Conservation (phyloP, 2,329 filamentous ascomycete species). For the Gnomoniopsis sp. region DNA sequence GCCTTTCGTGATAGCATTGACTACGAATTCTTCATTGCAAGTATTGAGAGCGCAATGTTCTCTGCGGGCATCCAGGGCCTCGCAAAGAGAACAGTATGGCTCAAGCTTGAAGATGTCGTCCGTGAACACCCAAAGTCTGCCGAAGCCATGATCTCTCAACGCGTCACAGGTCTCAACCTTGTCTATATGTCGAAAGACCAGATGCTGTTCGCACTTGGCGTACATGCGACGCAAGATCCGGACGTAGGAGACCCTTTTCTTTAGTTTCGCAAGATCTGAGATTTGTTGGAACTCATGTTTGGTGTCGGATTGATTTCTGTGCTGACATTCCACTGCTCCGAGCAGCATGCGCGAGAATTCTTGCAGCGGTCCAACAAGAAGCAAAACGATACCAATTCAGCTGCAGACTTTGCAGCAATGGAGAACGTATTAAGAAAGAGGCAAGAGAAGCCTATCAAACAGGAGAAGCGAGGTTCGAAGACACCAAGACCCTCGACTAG, state of each 20-base stretch:
- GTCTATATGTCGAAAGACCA: not conserved
- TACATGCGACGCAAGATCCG: not conserved
- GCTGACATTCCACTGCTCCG: not conserved
- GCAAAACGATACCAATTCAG: not conserved
- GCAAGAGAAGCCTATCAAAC: not conserved
- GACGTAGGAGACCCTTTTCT: conserved; percentile 2
- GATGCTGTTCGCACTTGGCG: not conserved
- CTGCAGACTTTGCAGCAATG: not conserved
- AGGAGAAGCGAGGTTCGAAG: not conserved
- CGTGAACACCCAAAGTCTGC: not conserved
- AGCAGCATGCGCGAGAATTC: not conserved
- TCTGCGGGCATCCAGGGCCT: not conserved
- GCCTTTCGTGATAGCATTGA: not conserved
- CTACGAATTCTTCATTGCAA: too few species aligned
- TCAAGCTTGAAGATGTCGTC: not conserved
- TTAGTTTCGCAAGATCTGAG: not conserved
- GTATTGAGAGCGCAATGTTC: not conserved
- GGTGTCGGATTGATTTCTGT: not conserved
- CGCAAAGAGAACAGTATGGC: not conserved
- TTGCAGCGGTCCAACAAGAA: not conserved
- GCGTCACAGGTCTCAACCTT: too few species aligned
- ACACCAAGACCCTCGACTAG: not conserved
- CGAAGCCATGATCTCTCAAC: not conserved
- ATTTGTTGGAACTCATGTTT: not conserved
- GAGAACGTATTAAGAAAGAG: not conserved